Conservation (phyloP, 2,329 filamentous ascomycete species). For the Colletotrichum liaoningense region DNA sequence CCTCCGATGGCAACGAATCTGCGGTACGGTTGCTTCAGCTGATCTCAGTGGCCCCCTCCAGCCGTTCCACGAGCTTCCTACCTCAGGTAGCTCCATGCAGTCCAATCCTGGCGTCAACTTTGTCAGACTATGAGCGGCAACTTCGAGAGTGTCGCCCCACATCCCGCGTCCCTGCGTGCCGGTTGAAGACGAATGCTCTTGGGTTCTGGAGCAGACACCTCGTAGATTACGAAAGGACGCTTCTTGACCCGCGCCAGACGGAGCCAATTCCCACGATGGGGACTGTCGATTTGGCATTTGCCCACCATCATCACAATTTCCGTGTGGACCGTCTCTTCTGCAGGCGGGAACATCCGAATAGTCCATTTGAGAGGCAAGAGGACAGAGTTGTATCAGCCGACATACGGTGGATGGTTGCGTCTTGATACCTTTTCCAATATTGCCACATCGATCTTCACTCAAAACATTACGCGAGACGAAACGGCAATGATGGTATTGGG, state of each 20-base stretch:
- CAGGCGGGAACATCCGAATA: neutral
- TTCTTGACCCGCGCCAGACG: neutral
- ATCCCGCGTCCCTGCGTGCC: neutral
- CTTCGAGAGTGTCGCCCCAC: neutral
- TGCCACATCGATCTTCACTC: neutral
- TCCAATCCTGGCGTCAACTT: neutral
- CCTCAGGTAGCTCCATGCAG: neutral
- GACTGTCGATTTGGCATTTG: neutral
- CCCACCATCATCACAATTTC: neutral
- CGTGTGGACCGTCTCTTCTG: neutral
- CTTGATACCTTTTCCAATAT: neutral
- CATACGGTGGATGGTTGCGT: neutral
- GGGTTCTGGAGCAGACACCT: constrained; percentile 4
- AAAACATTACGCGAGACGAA: neutral
- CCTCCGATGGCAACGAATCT: neutral
- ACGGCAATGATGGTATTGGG: neutral
- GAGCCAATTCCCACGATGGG: neutral
- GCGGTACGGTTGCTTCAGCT: neutral
- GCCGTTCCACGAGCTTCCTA: constrained; percentile 4
- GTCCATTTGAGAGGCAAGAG: neutral
- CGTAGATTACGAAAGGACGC: neutral
- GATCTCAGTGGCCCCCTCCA: neutral
- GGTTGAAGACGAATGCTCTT: neutral
- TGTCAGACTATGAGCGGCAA: neutral
- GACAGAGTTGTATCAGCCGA: neutral